Evolutionary conservation across 192 early-diverging fungal genomes (phyloP).

Genomic region (Geranomyces variabilis): DNA sequence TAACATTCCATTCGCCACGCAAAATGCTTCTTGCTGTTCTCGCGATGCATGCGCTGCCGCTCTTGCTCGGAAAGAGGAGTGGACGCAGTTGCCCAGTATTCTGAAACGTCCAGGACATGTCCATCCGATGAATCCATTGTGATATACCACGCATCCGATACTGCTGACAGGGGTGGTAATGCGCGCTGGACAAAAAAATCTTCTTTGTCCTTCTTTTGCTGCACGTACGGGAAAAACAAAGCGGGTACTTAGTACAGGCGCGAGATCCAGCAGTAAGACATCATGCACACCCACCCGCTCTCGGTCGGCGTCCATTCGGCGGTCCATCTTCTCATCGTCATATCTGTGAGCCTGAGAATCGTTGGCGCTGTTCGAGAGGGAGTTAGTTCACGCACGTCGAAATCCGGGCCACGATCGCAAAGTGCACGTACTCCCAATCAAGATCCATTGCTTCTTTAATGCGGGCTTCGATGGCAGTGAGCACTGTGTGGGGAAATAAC

Average conservation of each 20-base stretch:
- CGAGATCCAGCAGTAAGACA: not conserved
- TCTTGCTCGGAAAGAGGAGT: conserved; percentile 4
- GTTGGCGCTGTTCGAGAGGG: not conserved
- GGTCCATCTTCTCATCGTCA: conserved; percentile 34
- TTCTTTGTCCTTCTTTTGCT: conserved; percentile 32
- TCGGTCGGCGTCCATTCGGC: conserved; percentile 33
- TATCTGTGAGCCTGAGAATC: not conserved
- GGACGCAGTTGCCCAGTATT: conserved; percentile 22
- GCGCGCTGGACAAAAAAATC: conserved; percentile 14
- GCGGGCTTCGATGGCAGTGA: not conserved
- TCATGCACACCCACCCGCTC: conserved; percentile 13
- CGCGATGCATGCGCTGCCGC: not conserved
- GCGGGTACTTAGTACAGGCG: not conserved
- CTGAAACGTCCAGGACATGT: conserved; percentile 9
- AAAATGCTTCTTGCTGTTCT: conserved; percentile 8
- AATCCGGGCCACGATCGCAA: not conserved
- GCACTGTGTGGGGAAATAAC: not conserved
- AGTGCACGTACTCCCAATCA: not conserved
- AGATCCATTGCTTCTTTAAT: conserved; percentile 4
- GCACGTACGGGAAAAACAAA: not conserved
- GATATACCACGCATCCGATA: conserved; percentile 19
- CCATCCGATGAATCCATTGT: not conserved
- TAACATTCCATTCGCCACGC: too few species aligned
- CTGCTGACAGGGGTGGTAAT: not conserved
- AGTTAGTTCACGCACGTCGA: too few species aligned